These are phyloP conservation scores for Erodium trifolium DNA, from an alignment of 441 rosid genomes.

Conservation along the genomic window DNA sequence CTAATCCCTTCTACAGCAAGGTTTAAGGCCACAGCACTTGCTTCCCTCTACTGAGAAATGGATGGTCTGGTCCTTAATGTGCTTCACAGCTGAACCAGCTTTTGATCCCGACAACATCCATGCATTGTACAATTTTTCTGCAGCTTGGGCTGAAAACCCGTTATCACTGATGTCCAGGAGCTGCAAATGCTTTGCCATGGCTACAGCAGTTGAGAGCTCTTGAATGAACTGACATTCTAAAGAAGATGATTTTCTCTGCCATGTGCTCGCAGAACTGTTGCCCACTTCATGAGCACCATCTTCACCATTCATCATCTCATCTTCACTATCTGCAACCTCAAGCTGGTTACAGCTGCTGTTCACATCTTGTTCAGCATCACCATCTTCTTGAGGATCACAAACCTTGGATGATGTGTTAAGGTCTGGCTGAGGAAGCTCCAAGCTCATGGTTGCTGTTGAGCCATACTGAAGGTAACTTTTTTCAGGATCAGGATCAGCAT, in stretches of 20 bases:
- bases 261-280: constrained; percentile 43
- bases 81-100: constrained; percentile 38
- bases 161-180: constrained; percentile 66
- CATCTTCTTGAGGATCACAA: constrained; percentile 13
- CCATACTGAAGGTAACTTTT: constrained; percentile 15
- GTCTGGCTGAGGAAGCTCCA: constrained; percentile 23
- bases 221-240: constrained; percentile 29
- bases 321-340: constrained; percentile 93
- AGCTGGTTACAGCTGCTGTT: constrained; percentile 36
- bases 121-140: constrained; percentile 44
- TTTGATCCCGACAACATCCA: constrained; percentile 59
- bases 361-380: constrained; percentile 20
- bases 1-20: constrained; percentile 70
- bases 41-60: constrained; percentile 52
- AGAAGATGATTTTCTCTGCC: constrained; percentile 30
- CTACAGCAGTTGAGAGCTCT: constrained; percentile 52
- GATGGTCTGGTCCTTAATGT: constrained; percentile 42
- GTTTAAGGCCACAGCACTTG: constrained; percentile 50
- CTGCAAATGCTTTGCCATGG: constrained; percentile 54
- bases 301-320: constrained; percentile 30
- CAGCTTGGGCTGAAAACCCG: constrained; percentile 40
- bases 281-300: constrained; percentile 29
- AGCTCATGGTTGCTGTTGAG: constrained; percentile 15
- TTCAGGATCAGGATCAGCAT: constrained; percentile 29
- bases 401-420: constrained; percentile 6